Evolutionary conservation across 2,329 filamentous ascomycete species (phyloP), one percentile per base, ranked within the genome.

Genomic region (Clonostachys solani): DNA sequence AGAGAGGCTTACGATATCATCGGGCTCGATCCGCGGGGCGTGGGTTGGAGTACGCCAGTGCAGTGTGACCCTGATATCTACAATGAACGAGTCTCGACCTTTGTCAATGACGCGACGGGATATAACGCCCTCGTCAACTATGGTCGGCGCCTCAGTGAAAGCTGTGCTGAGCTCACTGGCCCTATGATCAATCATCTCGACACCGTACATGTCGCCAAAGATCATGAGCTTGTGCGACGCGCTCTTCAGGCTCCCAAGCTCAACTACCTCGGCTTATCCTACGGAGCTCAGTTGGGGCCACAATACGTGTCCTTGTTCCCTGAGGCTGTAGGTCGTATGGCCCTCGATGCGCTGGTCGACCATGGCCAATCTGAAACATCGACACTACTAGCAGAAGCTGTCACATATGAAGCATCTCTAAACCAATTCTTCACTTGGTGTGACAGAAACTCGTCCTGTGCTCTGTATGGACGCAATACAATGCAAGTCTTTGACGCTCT

Each of bases 1-100:
- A 35, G 52, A 1, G 50, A 57, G 12, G 50, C 62, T 36, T 73
- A 65, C 49, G 68, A 73, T 38, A 62, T 73, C 16, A 65, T 74
- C 37, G 67, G 69, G 0, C 69, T 73, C 23, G 71, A 74, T 42
- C 68, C 70, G 1, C 63, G 71, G 1, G 70, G 68, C 1, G 66
- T 71, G 3, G 69, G 69, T 17, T 59, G 63, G 10, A 73, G 69
- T 5, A 66, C 65, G 1, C 59, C 60, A 0, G 60, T 73, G 15
- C 62, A 57, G 18, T 73, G 71, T 48, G 72, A 73, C 23, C 54
- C 55, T 2, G 48, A 59, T 6, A 42, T 54, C 12, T 60, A 50
- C 38, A 58, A 58, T 19, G 43, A 54, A 3, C 46, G 53, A 1
- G 50, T 56, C 5, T 10, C 34, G 7, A 45, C 42, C 3, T 49